These are phyloP conservation scores for Lecanicillium sp. DNA, from an alignment of 2,329 filamentous ascomycete species.

Conservation along the genomic window DNA sequence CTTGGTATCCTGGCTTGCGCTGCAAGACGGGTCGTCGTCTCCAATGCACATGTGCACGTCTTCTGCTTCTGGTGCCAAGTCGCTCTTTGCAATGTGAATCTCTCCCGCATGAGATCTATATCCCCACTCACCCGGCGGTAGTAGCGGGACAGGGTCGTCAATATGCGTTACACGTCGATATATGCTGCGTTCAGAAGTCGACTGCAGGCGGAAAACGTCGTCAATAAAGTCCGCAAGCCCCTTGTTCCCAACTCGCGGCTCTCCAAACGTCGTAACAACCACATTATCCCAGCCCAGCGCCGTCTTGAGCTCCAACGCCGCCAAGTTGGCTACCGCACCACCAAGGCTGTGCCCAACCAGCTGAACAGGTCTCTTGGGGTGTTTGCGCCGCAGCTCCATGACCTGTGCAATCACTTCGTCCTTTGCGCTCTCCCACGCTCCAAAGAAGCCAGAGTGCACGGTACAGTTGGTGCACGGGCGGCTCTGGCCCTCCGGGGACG, in stretches of 20 bases:
- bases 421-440: conserved; percentile 73
- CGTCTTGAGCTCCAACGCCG: conserved; percentile 67
- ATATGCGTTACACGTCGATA: conserved; percentile 80
- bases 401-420: conserved; percentile 61
- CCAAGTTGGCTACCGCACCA: conserved; percentile 83
- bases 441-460: conserved; percentile 84
- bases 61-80: conserved; percentile 56
- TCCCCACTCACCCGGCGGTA: conserved; percentile 83
- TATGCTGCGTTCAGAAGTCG: conserved; percentile 22
- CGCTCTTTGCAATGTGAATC: conserved; percentile 68
- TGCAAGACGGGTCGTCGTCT: conserved; percentile 63
- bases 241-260: conserved; percentile 61
- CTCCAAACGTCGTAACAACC: conserved; percentile 85
- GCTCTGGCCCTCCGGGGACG: conserved; percentile 39
- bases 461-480: conserved; percentile 75
- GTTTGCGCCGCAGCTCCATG: conserved; percentile 43
- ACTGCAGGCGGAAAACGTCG: conserved; percentile 31
- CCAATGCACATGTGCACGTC: conserved; percentile 70
- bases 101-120: conserved; percentile 81
- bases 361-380: conserved; percentile 66
- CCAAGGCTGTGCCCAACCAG: conserved; percentile 88
- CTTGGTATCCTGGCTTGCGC: conserved; percentile 46
- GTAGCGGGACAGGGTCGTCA: conserved; percentile 79
- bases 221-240: conserved; percentile 49
- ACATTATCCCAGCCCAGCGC: conserved; percentile 66